A percentile compares a stretch with the other conserved stretches of the same genome.
Conservation (phyloP, 306 rosid species). For the Lagenaria siceraria region DNA sequence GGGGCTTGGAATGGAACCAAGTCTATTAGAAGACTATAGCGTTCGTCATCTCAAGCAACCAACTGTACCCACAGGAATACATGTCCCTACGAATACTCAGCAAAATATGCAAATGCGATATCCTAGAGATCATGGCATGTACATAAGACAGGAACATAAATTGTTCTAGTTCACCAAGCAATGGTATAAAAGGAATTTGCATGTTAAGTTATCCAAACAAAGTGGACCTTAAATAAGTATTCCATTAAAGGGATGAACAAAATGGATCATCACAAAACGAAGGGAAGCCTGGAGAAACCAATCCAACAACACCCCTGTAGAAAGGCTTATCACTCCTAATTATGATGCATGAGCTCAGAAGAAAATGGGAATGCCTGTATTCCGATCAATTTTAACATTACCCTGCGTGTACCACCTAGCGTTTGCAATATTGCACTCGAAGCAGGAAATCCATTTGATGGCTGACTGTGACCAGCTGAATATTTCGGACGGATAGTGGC, state of each 20-base stretch:
- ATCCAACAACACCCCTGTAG: background rate
- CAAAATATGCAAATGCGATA: background rate
- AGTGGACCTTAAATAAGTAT: background rate
- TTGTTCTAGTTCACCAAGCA: background rate
- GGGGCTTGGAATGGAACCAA: background rate
- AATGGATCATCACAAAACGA: background rate
- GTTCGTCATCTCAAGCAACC: background rate
- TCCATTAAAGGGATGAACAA: background rate
- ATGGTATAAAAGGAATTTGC: background rate
- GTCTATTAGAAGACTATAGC: background rate
- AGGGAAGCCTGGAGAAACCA: background rate
- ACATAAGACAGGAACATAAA: background rate
- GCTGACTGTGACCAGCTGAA: conserved; percentile 28
- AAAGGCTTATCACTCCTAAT: background rate
- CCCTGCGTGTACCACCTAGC: conserved; percentile 37
- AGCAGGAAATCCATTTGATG: conserved; percentile 40
- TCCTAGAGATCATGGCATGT: background rate
- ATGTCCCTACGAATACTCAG: background rate
- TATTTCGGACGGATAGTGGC: conserved; percentile 27
- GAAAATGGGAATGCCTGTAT: background rate
- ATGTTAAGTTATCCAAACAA: background rate
- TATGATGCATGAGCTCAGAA: background rate
- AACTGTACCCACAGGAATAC: background rate
- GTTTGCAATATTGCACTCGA: conserved; percentile 34
- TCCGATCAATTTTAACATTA: conserved; percentile 6